Evolutionary conservation across 2,329 filamentous ascomycete species (phyloP), one percentile per base, ranked within the genome.

Genomic region (Ophiostoma ips): DNA sequence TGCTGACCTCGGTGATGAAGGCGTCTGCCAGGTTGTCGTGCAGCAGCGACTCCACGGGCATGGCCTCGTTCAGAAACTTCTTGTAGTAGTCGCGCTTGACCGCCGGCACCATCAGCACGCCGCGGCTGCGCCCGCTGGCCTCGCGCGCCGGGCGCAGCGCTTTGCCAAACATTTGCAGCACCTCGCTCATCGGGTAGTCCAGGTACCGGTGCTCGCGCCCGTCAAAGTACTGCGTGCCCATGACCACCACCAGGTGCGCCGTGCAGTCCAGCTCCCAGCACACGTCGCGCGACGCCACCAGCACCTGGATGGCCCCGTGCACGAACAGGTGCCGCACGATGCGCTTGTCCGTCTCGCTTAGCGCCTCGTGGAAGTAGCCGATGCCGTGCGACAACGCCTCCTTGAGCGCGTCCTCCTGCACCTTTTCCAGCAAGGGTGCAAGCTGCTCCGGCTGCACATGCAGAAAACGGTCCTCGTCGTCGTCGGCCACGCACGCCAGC

Each of bases 71-170:
- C 56, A 98, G 69, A 71, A 98, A 98, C 68, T 98, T 98, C 69
- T 92, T 94, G 76, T 96, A 98, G 67, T 95, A 98, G 55, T 95
- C 89, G 35, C 92, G 82, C 73, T 94, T 95, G 45, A 94, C 87
- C 16, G 85, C 82, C 3, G 90, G 88, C 11, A 95, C 79, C 92
- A 98, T 96, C 41, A 98, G 73, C n/a, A 98, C 87, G 57, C 90
- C 94, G 54, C 86, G 87, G 43, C 85, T 84, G 51, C 83, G 87
- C 35, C 86, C 84, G 59, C 83, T 77, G 51, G 85, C 87, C 59
- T 95, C 88, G 61, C 81, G 75, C 3, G 83, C 77, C 2, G 87
- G 80, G 37, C 84, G 80, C 50, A 89, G 81, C 35, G 92, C 86
- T 66, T 92, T 94, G 58, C 92, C 92, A 59, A 96, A 95, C 90